These are phyloP conservation scores for Aspergillus quadricinctus DNA, from an alignment of 2,329 filamentous ascomycete species.

Conservation along the genomic window DNA sequence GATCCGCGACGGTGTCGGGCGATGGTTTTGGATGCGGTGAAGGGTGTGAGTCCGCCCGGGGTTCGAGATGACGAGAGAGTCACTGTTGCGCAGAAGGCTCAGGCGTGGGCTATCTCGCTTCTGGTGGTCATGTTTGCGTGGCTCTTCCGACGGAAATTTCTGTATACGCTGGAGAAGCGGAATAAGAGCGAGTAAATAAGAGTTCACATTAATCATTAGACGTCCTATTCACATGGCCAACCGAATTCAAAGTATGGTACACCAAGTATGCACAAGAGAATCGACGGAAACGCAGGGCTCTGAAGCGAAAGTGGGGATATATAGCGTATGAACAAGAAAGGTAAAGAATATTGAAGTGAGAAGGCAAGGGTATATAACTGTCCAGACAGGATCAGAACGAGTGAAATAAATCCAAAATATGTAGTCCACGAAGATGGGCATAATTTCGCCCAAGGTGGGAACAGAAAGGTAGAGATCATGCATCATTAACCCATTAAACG, in stretches of 20 bases:
- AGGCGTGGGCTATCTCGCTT: background rate
- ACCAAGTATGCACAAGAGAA: background rate
- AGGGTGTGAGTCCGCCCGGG: background rate
- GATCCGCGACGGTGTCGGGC: conserved; percentile 54
- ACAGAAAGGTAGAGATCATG: conserved; percentile 33
- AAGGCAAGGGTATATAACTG: background rate
- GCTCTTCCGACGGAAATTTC: background rate
- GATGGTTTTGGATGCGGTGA: background rate
- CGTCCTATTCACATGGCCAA: background rate
- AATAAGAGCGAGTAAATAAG: background rate
- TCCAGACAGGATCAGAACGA: background rate
- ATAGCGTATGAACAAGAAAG: background rate
- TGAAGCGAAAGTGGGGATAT: background rate
- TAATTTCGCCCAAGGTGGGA: too few relatives aligned
- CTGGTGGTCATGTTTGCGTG: background rate
- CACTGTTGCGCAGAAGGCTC: background rate
- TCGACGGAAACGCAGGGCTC: too few relatives aligned
- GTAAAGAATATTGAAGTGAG: background rate
- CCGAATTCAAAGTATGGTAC: background rate
- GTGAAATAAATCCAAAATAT: background rate
- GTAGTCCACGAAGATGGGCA: background rate
- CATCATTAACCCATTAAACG: conserved; percentile 49
- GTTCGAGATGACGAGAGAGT: background rate
- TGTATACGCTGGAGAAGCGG: background rate
- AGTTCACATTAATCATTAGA: background rate